These are phyloP conservation scores for Aphanomyces astaci DNA, from an alignment of 352 stramenopile genomes.

Conservation along the genomic window DNA sequence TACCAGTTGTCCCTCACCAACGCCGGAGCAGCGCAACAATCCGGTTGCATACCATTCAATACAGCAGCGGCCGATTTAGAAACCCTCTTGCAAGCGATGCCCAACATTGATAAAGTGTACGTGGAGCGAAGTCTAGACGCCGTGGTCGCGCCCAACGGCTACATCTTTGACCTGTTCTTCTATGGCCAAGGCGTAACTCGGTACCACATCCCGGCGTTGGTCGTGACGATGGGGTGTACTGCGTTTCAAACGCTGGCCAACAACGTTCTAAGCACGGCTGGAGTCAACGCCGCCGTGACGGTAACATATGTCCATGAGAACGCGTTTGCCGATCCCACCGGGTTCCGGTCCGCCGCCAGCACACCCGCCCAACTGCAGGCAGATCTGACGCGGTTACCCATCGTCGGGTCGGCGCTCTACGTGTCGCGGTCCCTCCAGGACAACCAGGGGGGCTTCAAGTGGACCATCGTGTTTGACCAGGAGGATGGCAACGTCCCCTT, in stretches of 20 bases:
- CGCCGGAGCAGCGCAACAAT: slow-evolving; percentile 30
- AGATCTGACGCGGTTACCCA: slow-evolving; percentile 44
- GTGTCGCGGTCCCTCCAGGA: slow-evolving; percentile 57
- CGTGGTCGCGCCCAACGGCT: slow-evolving; percentile 38
- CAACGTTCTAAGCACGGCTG: slow-evolving; percentile 41
- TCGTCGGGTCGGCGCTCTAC: slow-evolving; percentile 48
- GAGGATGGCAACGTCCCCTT: slow-evolving; percentile 54
- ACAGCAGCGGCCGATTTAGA: slow-evolving; percentile 46
- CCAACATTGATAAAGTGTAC: slow-evolving; percentile 69
- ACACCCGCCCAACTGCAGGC: slow-evolving; percentile 39
- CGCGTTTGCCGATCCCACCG: slow-evolving; percentile 41
- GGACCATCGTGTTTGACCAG: slow-evolving; percentile 67
- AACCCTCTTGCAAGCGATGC: slow-evolving; percentile 40
- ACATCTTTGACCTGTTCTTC: slow-evolving; percentile 68
- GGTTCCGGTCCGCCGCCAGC: slow-evolving; percentile 40
- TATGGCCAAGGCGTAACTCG: slow-evolving; percentile 59
- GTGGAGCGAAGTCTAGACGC: slow-evolving; percentile 44
- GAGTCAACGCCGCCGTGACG: slow-evolving; percentile 30
- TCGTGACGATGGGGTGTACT: slow-evolving; percentile 27
- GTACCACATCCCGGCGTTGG: slow-evolving; percentile 26
- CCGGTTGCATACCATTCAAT: slow-evolving; percentile 57
- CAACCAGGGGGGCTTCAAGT: slow-evolving; percentile 58
- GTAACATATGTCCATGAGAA: slow-evolving; percentile 42
- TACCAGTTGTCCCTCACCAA: slow-evolving; percentile 47
- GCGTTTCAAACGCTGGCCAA: slow-evolving; percentile 58